Evolutionary conservation across 2,329 filamentous ascomycete genomes (phyloP).

Genomic region (Epichloe uncinata): DNA sequence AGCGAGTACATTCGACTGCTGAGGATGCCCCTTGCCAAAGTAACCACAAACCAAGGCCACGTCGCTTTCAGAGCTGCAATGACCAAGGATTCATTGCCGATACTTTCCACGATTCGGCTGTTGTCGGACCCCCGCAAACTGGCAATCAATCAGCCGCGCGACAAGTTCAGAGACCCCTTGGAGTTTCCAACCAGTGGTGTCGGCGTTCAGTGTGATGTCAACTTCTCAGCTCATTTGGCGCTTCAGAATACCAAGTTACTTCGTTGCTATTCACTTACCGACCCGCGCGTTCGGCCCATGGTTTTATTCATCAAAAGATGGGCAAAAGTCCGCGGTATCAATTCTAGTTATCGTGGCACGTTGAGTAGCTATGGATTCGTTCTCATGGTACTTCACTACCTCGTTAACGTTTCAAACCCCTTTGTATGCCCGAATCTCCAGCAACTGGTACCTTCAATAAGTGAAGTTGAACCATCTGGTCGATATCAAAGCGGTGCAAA

Average conservation of each 20-base stretch:
- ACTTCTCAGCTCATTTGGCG: slow-evolving; percentile 74
- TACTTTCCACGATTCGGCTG: slow-evolving; percentile 30
- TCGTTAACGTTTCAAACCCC: slow-evolving; percentile 68
- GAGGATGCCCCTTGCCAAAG: slow-evolving; percentile 21
- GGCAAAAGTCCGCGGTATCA: slow-evolving; percentile 77
- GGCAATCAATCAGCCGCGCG: slow-evolving; percentile 35
- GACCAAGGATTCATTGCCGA: slow-evolving; percentile 15
- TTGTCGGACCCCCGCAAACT: slow-evolving; percentile 37
- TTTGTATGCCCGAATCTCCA: slow-evolving; percentile 81
- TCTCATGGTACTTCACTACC: slow-evolving; percentile 81
- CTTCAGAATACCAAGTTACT: slow-evolving; percentile 75
- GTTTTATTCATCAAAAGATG: slow-evolving; percentile 83
- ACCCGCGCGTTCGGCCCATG: slow-evolving; percentile 63
- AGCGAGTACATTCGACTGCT: slow-evolving; percentile 38
- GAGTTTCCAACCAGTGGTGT: slow-evolving; percentile 66
- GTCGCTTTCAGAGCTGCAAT: slow-evolving; percentile 22
- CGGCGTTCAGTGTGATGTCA: slow-evolving; percentile 86
- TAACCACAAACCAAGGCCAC: slow-evolving; percentile 4
- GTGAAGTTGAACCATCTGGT: slow-evolving; percentile 14
- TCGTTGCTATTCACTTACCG: slow-evolving; percentile 69
- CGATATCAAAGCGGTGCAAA: slow-evolving; percentile 13
- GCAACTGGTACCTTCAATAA: slow-evolving; percentile 32
- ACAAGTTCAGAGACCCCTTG: slow-evolving; percentile 45
- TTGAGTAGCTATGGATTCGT: slow-evolving; percentile 86
- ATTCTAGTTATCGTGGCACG: slow-evolving; percentile 74